These are phyloP conservation scores for Leptographium lundbergii DNA, from an alignment of 2,329 filamentous ascomycete genomes.

Conservation along the genomic window DNA sequence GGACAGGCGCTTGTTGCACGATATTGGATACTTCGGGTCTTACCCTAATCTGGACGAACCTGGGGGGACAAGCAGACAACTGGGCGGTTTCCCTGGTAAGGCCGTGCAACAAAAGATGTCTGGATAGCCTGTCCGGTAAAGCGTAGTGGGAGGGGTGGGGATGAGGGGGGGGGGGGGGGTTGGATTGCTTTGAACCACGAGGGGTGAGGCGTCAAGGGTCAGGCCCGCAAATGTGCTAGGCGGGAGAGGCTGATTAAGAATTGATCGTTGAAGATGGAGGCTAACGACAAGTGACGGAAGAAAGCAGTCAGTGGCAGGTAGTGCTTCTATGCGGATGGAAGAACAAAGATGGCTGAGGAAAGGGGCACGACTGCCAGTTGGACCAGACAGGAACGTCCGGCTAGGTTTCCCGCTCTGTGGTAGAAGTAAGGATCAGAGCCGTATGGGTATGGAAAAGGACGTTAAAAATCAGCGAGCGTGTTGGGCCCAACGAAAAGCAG, in stretches of 20 bases:
- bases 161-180: background rate
- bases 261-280: background rate
- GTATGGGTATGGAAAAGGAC: too few species aligned
- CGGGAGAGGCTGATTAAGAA: background rate
- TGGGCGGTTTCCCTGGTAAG: background rate
- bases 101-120: background rate
- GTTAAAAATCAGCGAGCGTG: too few species aligned
- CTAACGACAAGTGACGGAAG: too few species aligned
- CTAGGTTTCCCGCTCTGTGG: too few species aligned
- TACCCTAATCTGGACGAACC: constrained; percentile 1
- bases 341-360: too few species aligned
- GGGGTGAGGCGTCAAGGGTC: background rate
- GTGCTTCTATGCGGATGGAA: too few species aligned
- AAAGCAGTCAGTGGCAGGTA: too few species aligned
- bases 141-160: background rate
- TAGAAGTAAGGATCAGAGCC: too few species aligned
- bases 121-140: background rate
- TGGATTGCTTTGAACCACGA: background rate
- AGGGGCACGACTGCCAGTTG: too few species aligned
- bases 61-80: background rate
- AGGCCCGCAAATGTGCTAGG: background rate
- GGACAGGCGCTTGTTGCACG: background rate
- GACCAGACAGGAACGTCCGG: too few species aligned
- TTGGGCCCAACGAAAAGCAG: too few species aligned
- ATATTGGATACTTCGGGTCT: constrained; percentile 4